A percentile compares a stretch with the other conserved stretches of the same genome.
Evolutionary conservation across 345 rosid genomes (phyloP).

Genomic region (Salix caprea): DNA sequence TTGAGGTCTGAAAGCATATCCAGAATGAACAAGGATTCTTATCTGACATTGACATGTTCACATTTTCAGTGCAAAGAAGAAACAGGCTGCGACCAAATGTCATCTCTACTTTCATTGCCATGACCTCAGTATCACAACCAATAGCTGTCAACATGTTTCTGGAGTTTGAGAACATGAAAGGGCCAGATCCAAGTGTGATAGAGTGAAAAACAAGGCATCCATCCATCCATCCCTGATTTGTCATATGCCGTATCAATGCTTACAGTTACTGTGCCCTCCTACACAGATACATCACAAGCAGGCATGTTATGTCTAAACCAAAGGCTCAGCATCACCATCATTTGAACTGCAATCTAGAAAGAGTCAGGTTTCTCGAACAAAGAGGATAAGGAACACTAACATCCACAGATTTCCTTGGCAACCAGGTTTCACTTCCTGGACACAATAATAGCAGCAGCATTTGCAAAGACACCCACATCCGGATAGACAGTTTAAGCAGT

Average conservation of each 20-base stretch:
- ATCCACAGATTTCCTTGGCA: slow-evolving; percentile 20
- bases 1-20: slow-evolving; percentile 24
- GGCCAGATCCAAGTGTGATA: neutral
- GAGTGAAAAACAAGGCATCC: too few species aligned
- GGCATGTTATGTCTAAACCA: neutral
- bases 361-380: slow-evolving; percentile 6
- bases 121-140: slow-evolving; percentile 16
- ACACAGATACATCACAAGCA: slow-evolving; percentile 1
- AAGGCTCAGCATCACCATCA: neutral
- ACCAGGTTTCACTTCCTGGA: neutral
- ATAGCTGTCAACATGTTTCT: slow-evolving; percentile 24
- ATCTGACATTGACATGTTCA: neutral
- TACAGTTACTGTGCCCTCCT: slow-evolving; percentile 7
- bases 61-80: slow-evolving; percentile 1
- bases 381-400: slow-evolving; percentile 28
- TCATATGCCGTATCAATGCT: neutral
- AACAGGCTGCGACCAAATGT: slow-evolving; percentile 12
- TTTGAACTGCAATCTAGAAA: neutral
- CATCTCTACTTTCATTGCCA: neutral
- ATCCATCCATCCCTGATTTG: neutral
- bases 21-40: slow-evolving; percentile 14
- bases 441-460: neutral
- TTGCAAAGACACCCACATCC: too few species aligned
- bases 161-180: slow-evolving; percentile 10
- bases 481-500: too few species aligned